Base-by-base conservation (phyloP, 1,284 basidiomycete genomes). In the Marasmius tenuissimus region DNA sequence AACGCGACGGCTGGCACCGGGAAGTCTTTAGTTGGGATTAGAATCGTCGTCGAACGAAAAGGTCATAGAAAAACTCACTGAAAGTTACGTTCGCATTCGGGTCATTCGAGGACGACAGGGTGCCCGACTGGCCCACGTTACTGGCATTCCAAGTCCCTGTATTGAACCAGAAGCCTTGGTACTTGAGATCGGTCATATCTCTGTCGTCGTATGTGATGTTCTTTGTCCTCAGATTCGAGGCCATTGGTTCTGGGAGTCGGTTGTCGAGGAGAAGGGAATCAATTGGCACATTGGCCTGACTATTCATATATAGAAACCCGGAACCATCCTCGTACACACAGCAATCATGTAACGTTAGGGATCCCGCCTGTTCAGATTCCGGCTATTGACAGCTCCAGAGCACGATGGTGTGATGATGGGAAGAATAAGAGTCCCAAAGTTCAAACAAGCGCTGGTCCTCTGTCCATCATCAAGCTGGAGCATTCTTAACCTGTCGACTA, bases 401-500 rank as follows among this genome's bases (percentile, higher is more conserved):
- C 2, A 4, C 27, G 27, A 27, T 27, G 27, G 27, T 27, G 2
- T 27, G 27, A 27, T 27, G 27, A 27, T 42, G 40, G 12, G n/a
- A 12, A 3, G 40, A 42, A n/a, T 2, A 12, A 42, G 12, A 39
- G 11, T 1, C 33, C 6, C 2, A 33, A n/a, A 2, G 3, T 11
- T 22, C 14, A 14, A n/a, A 6, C 39, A 18, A 18, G 20, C 48
- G 9, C 11, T 33, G 54, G 38, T 47, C 14, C 10, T 12, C 22
- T 42, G 33, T 37, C 52, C 45, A 22, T 57, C 52, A 38, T 5
- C 61, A 47, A 58, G 22, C 58, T 57, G 37, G 58, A 61, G 38
- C 49, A 45, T 34, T 16, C 58, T 38, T 10, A 20, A 12, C 53
- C 61, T 51, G 61, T 74, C 64, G 72, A 85, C 71, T 83, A 78